Evolutionary conservation across 768 basidiomycete genomes (phyloP), one percentile per base, ranked within the genome.

Genomic region (Ephemerocybe angulata): DNA sequence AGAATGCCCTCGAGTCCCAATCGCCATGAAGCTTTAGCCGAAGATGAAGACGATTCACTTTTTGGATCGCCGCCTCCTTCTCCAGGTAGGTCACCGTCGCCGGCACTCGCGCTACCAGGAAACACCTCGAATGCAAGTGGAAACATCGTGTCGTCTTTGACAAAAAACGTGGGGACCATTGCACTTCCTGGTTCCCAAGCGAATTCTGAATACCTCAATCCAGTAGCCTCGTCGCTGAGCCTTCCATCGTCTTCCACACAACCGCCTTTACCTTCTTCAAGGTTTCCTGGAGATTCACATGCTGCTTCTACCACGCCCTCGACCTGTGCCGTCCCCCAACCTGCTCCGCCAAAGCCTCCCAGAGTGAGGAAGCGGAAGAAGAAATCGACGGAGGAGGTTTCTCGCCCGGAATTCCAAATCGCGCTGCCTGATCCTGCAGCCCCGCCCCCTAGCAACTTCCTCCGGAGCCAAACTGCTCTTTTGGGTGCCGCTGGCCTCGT

Each of bases 91-190:
- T 86, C 85, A 73, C 81, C 81, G 55, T 82, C 82, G 57, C 82
- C 81, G 59, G 66, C 68, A 44, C 71, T 85, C 67, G 85, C 85
- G 50, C 75, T 87, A 46, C 83, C 85, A 63, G 74, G 77, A 63
- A 68, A 71, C 58, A 68, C 68, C 57, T 62, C 42, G 33, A 61
- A 65, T 56, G 63, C 59, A 55, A 60, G 58, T 57, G 62, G 65
- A 60, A 53, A 52, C 49, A 57, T 56, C 53, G 52, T 50, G 54
- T 54, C 60, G 64, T 63, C 63, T 70, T 70, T 74, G 72, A 73
- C 78, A 85, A 80, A 88, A 87, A 90, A 92, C 82, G 90, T 92
- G 89, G 89, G 88, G 89, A 87, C 89, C 88, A 90, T 90, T 91
- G 90, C 90, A 91, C 90, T 91, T 89, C 88, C 88, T 90, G 90